Conservation (phyloP, 2,329 filamentous ascomycete species). For the Endoconidiophora laricicola region DNA sequence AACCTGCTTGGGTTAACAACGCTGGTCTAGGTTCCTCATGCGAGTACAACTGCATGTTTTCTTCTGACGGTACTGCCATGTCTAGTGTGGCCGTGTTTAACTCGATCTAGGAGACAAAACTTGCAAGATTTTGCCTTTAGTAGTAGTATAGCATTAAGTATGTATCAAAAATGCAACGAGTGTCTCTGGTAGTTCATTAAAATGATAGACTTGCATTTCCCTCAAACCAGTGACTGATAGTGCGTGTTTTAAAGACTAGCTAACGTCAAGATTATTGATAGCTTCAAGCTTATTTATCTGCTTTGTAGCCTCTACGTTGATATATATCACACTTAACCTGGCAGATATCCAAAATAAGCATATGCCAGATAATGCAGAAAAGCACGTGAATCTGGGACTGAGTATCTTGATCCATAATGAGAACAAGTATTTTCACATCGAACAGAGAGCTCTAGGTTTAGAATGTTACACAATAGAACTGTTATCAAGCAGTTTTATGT, state of each 20-base stretch:
- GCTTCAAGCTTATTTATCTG: conserved; percentile 47
- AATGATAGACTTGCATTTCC: not conserved
- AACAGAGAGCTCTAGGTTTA: not conserved
- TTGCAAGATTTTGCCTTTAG: too few species aligned
- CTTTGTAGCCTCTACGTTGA: conserved; percentile 34
- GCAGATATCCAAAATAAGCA: conserved; percentile 39
- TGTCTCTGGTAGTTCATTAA: conserved; percentile 30
- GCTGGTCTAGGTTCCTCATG: conserved; percentile 48
- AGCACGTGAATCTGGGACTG: conserved; percentile 49
- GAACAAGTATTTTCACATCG: conserved; percentile 41
- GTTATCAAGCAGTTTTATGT: not conserved
- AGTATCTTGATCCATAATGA: conserved; percentile 52
- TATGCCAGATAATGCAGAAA: conserved; percentile 31
- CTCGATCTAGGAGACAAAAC: not conserved
- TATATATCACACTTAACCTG: conserved; percentile 41
- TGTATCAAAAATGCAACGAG: conserved; percentile 29
- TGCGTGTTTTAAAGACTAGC: too few species aligned
- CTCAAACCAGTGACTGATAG: too few species aligned
- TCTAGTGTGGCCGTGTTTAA: conserved; percentile 19
- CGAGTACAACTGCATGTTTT: conserved; percentile 44
- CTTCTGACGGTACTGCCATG: conserved; percentile 39
- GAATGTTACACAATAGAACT: too few species aligned
- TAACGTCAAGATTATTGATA: not conserved
- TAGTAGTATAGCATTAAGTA: too few species aligned
- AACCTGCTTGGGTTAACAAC: conserved; percentile 55